Conservation (phyloP, 306 rosid species). For the Fragaria vesca region DNA sequence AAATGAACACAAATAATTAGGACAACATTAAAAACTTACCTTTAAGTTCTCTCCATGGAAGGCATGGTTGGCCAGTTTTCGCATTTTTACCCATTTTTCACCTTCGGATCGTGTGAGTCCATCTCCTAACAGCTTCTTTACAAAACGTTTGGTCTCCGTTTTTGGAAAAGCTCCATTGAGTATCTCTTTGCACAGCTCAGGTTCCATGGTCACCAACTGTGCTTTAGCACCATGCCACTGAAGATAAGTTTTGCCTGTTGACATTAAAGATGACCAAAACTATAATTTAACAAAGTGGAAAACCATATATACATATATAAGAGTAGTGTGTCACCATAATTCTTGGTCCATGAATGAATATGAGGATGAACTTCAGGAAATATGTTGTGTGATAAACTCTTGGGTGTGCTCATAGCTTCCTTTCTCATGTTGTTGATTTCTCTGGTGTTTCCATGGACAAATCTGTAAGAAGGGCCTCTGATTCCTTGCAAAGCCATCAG, state of each 20-base stretch:
- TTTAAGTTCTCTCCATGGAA: slow-evolving; percentile 39
- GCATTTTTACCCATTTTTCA: slow-evolving; percentile 33
- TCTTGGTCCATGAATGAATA: slow-evolving; percentile 20
- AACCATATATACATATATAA: background rate
- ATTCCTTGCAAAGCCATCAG: slow-evolving; percentile 26
- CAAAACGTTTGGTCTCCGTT: background rate
- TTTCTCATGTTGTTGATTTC: slow-evolving; percentile 14
- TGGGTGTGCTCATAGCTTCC: slow-evolving; percentile 15
- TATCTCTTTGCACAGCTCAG: slow-evolving; percentile 35
- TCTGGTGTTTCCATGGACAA: slow-evolving; percentile 21
- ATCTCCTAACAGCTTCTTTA: slow-evolving; percentile 32
- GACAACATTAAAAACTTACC: slow-evolving; percentile 5
- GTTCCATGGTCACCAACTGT: slow-evolving; percentile 27
- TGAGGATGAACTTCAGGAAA: slow-evolving; percentile 23
- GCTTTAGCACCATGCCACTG: slow-evolving; percentile 36
- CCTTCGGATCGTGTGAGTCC: slow-evolving; percentile 28
- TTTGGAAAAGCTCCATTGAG: slow-evolving; percentile 21
- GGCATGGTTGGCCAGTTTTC: slow-evolving; percentile 34
- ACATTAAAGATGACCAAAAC: background rate
- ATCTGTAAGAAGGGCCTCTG: slow-evolving; percentile 22
- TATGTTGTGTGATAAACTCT: slow-evolving; percentile 19
- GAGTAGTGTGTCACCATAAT: background rate
- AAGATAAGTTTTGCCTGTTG: slow-evolving; percentile 31
- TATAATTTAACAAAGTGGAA: background rate
- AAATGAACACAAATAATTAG: background rate